phyloP scores from a whole-genome alignment of 192 early-diverging fungal species.

The Coemansia sp. region DNA sequence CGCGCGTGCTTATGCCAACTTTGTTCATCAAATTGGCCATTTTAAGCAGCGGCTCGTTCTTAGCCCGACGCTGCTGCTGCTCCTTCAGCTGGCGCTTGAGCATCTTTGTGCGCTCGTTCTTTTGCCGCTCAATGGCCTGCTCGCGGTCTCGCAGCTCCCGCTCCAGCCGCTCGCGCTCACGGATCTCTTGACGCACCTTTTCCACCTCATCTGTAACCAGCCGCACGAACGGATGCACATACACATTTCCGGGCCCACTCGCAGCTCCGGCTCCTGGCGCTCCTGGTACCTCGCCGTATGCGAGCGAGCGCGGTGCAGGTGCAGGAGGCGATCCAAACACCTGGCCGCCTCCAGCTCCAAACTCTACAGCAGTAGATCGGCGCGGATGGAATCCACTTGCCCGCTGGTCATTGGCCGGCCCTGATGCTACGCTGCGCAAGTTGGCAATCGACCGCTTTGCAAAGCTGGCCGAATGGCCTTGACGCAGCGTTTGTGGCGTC shows the following conservation, averaged over 20 bases:
- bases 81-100: slow-evolving; percentile 57
- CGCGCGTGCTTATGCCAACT: slow-evolving; percentile 35
- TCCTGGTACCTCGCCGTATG: slow-evolving; percentile 24
- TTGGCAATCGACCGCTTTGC: slow-evolving; percentile 53
- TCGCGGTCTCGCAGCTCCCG: slow-evolving; percentile 60
- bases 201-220: slow-evolving; percentile 63
- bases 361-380: slow-evolving; percentile 15
- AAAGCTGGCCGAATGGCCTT: slow-evolving; percentile 30
- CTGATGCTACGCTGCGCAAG: slow-evolving; percentile 18
- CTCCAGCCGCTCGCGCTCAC: slow-evolving; percentile 65
- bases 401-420: slow-evolving; percentile 5
- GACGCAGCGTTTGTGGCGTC: slow-evolving; percentile 25
- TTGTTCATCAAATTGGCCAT: slow-evolving; percentile 56
- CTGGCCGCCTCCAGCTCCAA: slow-evolving; percentile 7
- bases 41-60: slow-evolving; percentile 56
- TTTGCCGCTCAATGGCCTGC: slow-evolving; percentile 48
- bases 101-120: slow-evolving; percentile 53
- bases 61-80: slow-evolving; percentile 55
- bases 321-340: slow-evolving; percentile 50
- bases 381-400: slow-evolving; percentile 13
- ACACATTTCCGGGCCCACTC: not conserved
- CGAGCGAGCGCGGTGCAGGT: slow-evolving; percentile 39
- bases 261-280: slow-evolving; percentile 3
- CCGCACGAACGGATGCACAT: slow-evolving; percentile 40
- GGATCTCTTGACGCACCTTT: slow-evolving; percentile 63